Conservation (phyloP, 2,329 filamentous ascomycete genomes). For the Cladosporium oxysporum region DNA sequence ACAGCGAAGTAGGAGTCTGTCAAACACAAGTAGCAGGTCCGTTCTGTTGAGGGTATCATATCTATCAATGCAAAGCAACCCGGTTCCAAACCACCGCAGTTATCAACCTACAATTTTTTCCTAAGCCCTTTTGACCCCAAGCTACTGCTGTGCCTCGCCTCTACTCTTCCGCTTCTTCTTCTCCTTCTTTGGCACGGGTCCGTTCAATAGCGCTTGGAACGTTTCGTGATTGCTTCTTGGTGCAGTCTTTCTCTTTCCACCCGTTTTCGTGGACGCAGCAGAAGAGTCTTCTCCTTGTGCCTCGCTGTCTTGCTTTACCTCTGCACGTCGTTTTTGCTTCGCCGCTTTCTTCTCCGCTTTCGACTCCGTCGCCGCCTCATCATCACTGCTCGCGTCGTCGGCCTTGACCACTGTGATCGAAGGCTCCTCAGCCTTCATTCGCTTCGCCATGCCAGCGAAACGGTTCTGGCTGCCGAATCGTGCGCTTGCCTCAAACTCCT, state of each 20-base stretch:
- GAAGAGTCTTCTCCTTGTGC: conserved; percentile 3
- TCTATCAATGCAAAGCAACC: conserved; percentile 17
- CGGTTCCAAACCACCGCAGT: conserved; percentile 1
- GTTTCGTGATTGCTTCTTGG: conserved; percentile 26
- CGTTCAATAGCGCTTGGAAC: conserved; percentile 29
- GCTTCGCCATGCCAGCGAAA: conserved; percentile 38
- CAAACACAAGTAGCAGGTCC: conserved; percentile 8
- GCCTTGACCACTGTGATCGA: conserved; percentile 20
- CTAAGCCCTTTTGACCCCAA: not conserved
- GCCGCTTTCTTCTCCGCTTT: conserved; percentile 25
- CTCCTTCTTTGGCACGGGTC: conserved; percentile 33
- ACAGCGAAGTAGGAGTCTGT: not conserved
- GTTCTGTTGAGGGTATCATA: conserved; percentile 20
- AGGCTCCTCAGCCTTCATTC: conserved; percentile 34
- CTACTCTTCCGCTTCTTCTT: conserved; percentile 31
- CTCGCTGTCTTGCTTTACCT: conserved; percentile 13
- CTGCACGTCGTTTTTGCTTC: conserved; percentile 22
- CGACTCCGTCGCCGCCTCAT: conserved; percentile 11
- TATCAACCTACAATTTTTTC: not conserved
- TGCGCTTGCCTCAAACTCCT: conserved; percentile 31
- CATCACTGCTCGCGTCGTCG: conserved; percentile 18
- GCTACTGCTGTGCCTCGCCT: conserved; percentile 5
- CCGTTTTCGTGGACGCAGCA: not conserved
- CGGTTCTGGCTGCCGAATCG: conserved; percentile 36
- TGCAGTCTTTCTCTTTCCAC: conserved; percentile 15